Percentiles rank a stretch among this genome's conserved stretches.
These are phyloP conservation scores for Asterella californica DNA, from an alignment of 225 moss, liverwort and hornwort genomes.

Conservation along the genomic window DNA sequence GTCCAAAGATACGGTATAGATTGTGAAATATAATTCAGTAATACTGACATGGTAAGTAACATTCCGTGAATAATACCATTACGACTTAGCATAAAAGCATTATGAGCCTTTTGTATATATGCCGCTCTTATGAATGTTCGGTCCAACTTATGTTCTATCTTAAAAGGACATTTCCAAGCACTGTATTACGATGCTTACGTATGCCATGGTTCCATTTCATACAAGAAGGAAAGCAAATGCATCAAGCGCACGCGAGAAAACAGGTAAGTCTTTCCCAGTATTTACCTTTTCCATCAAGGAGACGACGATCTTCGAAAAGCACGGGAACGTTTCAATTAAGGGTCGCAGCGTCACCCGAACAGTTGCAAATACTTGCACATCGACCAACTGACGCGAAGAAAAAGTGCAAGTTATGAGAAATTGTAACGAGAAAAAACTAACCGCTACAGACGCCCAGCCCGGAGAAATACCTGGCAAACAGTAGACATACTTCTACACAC, in stretches of 20 bases:
- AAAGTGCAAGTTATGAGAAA: neutral
- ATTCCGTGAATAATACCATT: too few species aligned
- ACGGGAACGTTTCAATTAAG: constrained; percentile 79
- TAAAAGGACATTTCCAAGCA: too few species aligned
- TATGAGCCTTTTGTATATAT: too few species aligned
- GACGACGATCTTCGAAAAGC: constrained; percentile 81
- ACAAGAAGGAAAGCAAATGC: neutral
- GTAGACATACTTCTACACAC: neutral
- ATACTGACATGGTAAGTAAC: too few species aligned
- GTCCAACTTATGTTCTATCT: too few species aligned
- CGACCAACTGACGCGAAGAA: constrained; percentile 58
- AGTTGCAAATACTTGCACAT: constrained; percentile 91
- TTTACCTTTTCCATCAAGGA: constrained; percentile 94
- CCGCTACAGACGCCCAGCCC: neutral
- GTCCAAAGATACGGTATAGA: neutral
- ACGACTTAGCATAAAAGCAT: too few species aligned
- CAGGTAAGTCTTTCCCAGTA: neutral
- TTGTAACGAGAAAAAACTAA: neutral
- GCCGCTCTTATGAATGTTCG: too few species aligned
- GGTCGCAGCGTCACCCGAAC: constrained; percentile 82
- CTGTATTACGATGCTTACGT: neutral
- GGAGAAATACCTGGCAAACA: too few species aligned
- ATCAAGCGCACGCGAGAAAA: neutral
- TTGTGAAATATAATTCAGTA: neutral
- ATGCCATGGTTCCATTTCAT: neutral